A percentile compares a stretch with the other conserved stretches of the same genome.
These are phyloP conservation scores for Aegilops tauschii DNA, from an alignment of 176 grass and related monocot genomes.

Conservation along the genomic window DNA sequence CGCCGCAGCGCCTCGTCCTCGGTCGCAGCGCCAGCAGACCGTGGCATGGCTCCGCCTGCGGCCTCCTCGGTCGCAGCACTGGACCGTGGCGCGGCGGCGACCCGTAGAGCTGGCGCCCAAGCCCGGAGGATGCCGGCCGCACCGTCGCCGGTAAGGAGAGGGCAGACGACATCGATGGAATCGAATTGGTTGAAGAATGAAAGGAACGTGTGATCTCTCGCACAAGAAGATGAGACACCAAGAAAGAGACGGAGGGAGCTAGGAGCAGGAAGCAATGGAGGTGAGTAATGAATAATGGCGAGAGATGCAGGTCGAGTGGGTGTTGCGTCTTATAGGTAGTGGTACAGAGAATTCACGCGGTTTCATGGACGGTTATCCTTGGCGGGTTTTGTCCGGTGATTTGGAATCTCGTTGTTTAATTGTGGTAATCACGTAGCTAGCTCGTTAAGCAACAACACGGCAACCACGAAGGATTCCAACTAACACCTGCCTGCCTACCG, in stretches of 20 bases:
- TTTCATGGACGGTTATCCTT: background rate
- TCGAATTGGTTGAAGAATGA: background rate
- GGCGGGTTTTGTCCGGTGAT: conserved; percentile 31
- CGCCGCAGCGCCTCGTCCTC: background rate
- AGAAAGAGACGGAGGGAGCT: background rate
- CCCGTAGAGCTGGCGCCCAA: conserved; percentile 29
- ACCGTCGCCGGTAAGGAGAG: background rate
- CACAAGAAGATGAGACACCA: background rate
- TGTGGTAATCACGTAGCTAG: too few species aligned
- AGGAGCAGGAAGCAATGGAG: background rate
- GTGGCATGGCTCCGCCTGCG: background rate
- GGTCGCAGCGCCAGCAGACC: background rate
- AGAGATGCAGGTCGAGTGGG: background rate
- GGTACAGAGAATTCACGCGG: background rate
- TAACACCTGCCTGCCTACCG: background rate
- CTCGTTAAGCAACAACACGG: too few species aligned
- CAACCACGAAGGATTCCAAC: background rate
- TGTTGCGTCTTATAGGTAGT: conserved; percentile 2
- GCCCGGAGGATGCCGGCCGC: too few species aligned
- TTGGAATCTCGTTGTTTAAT: background rate
- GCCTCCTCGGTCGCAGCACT: background rate
- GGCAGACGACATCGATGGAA: background rate
- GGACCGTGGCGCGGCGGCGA: background rate
- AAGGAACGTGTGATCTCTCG: too few species aligned
- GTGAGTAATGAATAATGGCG: background rate